Evolutionary conservation across 345 rosid species (phyloP), one percentile per base, ranked within the genome.

Genomic region (Syzygium aqueum): DNA sequence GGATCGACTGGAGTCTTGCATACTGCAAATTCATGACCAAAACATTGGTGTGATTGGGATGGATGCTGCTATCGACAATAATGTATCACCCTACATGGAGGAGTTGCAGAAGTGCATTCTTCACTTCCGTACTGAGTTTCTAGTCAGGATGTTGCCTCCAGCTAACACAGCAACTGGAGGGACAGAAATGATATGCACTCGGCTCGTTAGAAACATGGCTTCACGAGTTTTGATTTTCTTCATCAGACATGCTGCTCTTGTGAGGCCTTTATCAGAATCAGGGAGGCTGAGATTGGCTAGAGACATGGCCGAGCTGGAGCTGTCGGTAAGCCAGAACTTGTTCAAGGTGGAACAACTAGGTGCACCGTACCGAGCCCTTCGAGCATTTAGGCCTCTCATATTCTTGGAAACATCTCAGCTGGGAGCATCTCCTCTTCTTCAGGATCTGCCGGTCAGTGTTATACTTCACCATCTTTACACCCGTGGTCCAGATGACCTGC

Each of bases 281-380:
- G 99, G 99, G 88, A 98, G 94, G 91, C 94, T 98, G 90, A 94
- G 99, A 86, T 94, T 98, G 97, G 98, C 98, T 50, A 92, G 94
- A 89, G 99, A 98, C 92, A 98, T 98, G 99, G 99, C 99, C 14
- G 99, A 98, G 93, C 92, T 98, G 84, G 99, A 98, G 94, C 92
- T 98, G 86, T 93, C 98, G 12, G 98, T 98, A 77, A 97, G 99
- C 85, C 99, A 98, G 91, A 96, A 94, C 90, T 84, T 98, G 90
- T 96, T 95, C 89, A 98, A 99, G 5, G 98, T 96, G n/a, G 99
- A 98, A 91, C 99, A 96, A 87, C 97, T 98, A 12, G 98, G 99
- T 84, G 92, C 97, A 51, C 99, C 99, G 0, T 96, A 96, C 89
- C 93, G 96, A 88, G 99, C 99, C 80, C 98, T 98, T 77, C 92